Evolutionary conservation across 2,329 filamentous ascomycete genomes (phyloP).

Genomic region (Fusarium sp.): DNA sequence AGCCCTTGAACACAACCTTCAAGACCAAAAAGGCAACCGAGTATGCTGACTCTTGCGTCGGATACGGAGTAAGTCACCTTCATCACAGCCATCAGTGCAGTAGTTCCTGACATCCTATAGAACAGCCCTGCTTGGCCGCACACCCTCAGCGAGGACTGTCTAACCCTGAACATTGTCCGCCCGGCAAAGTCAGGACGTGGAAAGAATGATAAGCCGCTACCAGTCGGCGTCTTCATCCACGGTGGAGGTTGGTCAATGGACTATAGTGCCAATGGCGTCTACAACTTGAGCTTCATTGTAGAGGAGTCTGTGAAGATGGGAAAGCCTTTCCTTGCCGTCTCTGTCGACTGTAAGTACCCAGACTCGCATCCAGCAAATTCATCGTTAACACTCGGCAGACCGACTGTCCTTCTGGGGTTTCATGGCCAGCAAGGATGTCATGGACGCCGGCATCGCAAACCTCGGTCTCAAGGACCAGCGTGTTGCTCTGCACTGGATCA

Average conservation of each 20-base stretch:
- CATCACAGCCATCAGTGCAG: accelerated
- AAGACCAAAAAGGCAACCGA: constrained; percentile 28
- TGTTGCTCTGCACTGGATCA: constrained; percentile 61
- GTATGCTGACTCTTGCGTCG: constrained; percentile 42
- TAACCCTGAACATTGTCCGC: constrained; percentile 37
- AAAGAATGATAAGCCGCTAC: constrained; percentile 27
- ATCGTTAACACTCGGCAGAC: constrained; percentile 4
- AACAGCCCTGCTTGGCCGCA: constrained; percentile 30
- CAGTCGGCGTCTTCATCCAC: constrained; percentile 44
- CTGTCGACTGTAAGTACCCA: constrained; percentile 38
- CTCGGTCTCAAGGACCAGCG: constrained; percentile 63
- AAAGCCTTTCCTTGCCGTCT: constrained; percentile 38
- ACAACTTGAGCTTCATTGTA: constrained; percentile 72
- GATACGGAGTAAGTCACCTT: constrained; percentile 29
- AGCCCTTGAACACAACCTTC: constrained; percentile 27
- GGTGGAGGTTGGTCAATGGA: constrained; percentile 57
- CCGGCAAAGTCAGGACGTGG: constrained; percentile 9
- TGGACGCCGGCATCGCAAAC: constrained; percentile 51
- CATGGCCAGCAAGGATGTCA: constrained; percentile 57
- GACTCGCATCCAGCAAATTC: no score
- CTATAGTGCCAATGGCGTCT: constrained; percentile 59
- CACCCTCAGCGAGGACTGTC: constrained; percentile 35
- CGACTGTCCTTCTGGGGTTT: constrained; percentile 56
- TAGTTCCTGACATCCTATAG: background rate
- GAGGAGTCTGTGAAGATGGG: constrained; percentile 48